Conservation (phyloP, 2,329 filamentous ascomycete species). For the Seiridium unicorne region DNA sequence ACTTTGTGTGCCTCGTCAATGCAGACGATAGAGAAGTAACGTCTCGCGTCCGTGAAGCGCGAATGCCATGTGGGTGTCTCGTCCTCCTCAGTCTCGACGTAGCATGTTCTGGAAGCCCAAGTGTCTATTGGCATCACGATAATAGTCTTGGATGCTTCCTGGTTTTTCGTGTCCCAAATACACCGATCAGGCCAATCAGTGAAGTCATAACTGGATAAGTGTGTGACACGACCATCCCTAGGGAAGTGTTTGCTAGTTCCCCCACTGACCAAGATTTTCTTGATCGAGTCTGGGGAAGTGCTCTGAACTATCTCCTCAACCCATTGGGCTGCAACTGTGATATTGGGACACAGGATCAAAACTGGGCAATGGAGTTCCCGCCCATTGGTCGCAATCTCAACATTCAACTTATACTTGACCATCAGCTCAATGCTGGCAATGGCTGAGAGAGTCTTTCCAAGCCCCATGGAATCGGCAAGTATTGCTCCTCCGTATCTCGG, state of each 20-base stretch:
- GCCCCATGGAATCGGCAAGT: constrained; percentile 6
- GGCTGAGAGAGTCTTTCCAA: constrained; percentile 3
- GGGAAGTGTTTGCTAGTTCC: constrained; percentile 8
- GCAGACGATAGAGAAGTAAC: constrained; percentile 24
- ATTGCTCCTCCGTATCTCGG: not conserved
- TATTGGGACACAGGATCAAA: constrained; percentile 21
- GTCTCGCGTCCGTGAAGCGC: constrained; percentile 13
- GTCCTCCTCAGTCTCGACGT: not conserved
- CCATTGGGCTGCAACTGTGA: constrained; percentile 24
- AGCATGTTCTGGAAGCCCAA: constrained; percentile 19
- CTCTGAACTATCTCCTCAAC: constrained; percentile 18
- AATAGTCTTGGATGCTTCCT: constrained; percentile 15
- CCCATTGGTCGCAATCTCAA: not conserved
- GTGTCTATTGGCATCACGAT: constrained; percentile 24
- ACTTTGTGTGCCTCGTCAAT: constrained; percentile 28
- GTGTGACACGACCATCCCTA: not conserved
- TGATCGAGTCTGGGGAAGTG: constrained; percentile 7
- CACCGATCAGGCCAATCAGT: constrained; percentile 15
- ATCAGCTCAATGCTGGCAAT: constrained; percentile 4
- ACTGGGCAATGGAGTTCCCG: constrained; percentile 17
- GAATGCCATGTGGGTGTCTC: constrained; percentile 12
- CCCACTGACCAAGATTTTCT: constrained; percentile 15
- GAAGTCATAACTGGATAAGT: constrained; percentile 12
- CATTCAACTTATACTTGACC: not conserved
- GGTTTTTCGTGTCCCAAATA: constrained; percentile 21